These are phyloP conservation scores for Moniliella sp. DNA, from an alignment of 1,284 basidiomycete species.

Conservation along the genomic window DNA sequence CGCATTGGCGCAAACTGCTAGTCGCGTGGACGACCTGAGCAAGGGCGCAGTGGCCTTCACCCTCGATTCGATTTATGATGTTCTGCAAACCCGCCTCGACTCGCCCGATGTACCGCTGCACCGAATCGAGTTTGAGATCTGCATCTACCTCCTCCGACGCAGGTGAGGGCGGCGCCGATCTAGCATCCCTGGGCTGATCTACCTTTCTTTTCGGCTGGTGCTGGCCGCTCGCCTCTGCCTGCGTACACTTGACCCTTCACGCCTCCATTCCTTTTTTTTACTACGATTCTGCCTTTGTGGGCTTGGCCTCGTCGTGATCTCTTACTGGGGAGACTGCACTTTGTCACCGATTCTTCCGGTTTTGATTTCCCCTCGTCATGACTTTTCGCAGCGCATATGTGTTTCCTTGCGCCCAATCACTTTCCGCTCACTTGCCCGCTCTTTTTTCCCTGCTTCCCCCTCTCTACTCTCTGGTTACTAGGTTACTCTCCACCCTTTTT, in stretches of 20 bases:
- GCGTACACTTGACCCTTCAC: neutral
- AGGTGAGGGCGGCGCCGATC: conserved; percentile 3
- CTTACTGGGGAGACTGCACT: neutral
- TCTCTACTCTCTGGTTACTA: too few relatives aligned
- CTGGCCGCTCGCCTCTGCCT: neutral
- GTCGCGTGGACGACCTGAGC: conserved; percentile 30
- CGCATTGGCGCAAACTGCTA: conserved; percentile 31
- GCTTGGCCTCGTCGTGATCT: too few relatives aligned
- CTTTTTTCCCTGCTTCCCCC: too few relatives aligned
- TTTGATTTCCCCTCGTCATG: neutral
- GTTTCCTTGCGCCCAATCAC: too few relatives aligned
- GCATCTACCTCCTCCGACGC: conserved; percentile 28
- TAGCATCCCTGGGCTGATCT: neutral
- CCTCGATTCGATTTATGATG: conserved; percentile 35
- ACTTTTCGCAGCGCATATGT: too few relatives aligned
- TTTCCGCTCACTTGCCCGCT: too few relatives aligned
- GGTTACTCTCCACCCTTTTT: too few relatives aligned
- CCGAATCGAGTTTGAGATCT: conserved; percentile 34
- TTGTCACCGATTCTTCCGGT: neutral
- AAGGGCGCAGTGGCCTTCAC: conserved; percentile 34
- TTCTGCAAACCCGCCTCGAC: conserved; percentile 17
- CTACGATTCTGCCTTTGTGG: too few relatives aligned
- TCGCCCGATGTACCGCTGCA: conserved; percentile 7
- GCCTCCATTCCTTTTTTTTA: neutral
- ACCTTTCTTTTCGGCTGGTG: neutral